Evolutionary conservation across 805 yeast species (phyloP).

Genomic region (Yamadazyma kitorensis): DNA sequence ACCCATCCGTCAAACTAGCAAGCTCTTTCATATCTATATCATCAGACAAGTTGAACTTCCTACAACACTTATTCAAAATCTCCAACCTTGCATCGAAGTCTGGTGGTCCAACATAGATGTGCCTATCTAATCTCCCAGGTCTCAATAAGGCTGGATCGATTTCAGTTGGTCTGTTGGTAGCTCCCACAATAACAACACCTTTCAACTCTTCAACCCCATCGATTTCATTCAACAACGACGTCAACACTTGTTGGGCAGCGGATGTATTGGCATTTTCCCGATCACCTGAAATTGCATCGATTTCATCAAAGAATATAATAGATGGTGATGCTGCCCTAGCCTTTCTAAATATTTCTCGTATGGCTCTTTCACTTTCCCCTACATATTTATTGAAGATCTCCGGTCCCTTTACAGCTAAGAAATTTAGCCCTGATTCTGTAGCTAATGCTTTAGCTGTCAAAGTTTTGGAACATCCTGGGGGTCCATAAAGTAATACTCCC

Average conservation of each 20-base stretch:
- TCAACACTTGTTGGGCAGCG: constrained; percentile 80
- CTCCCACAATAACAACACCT: constrained; percentile 93
- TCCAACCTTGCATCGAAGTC: constrained; percentile 76
- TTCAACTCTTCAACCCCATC: constrained; percentile 96
- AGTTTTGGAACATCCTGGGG: constrained; percentile 98
- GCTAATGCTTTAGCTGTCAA: constrained; percentile 94
- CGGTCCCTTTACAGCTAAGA: constrained; percentile 95
- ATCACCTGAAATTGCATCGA: constrained; percentile 85
- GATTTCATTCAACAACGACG: constrained; percentile 88
- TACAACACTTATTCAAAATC: constrained; percentile 68
- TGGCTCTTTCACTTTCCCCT: constrained; percentile 91
- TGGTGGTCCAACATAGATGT: constrained; percentile 91
- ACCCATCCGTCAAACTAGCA: constrained; percentile 75
- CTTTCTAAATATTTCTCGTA: constrained; percentile 88
- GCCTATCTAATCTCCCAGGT: constrained; percentile 94
- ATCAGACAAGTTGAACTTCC: constrained; percentile 53
- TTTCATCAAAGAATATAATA: constrained; percentile 92
- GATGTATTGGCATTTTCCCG: constrained; percentile 62
- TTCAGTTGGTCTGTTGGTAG: constrained; percentile 92
- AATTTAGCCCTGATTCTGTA: constrained; percentile 90
- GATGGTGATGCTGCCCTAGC: constrained; percentile 96
- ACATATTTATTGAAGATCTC: constrained; percentile 93
- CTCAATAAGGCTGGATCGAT: constrained; percentile 91
- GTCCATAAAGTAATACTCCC: constrained; percentile 91
- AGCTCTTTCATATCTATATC: constrained; percentile 49